Percentiles rank a stretch among this genome's conserved stretches.
Evolutionary conservation across 352 stramenopile species (phyloP).

Genomic region (Phytophthora megakarya): DNA sequence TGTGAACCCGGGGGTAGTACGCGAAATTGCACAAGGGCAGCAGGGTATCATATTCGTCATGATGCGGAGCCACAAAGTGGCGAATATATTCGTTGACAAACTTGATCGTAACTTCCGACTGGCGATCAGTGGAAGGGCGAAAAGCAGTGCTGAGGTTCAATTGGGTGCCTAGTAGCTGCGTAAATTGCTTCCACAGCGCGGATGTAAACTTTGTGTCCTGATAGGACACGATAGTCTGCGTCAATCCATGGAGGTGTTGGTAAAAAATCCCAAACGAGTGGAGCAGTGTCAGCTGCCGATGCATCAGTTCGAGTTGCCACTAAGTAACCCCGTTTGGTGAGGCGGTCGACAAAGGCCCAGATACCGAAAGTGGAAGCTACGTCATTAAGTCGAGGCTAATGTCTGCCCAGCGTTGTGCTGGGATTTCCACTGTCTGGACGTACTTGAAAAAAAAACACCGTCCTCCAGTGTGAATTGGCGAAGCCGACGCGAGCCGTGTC

Average conservation of each 20-base stretch:
- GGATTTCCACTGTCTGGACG: too few species aligned
- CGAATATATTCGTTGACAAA: not conserved
- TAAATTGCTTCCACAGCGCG: too few species aligned
- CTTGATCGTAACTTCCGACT: not conserved
- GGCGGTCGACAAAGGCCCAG: constrained; percentile 6
- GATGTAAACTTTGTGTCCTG: not conserved
- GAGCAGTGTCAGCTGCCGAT: not conserved
- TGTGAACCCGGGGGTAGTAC: not conserved
- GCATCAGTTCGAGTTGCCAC: not conserved
- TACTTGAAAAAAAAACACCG: too few species aligned
- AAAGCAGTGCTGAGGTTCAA: not conserved
- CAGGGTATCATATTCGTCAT: not conserved
- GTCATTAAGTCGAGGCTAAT: constrained; percentile 12
- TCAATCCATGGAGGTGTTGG: not conserved
- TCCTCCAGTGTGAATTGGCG: too few species aligned
- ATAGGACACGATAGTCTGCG: not conserved
- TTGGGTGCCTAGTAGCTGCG: too few species aligned
- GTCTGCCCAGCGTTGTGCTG: too few species aligned
- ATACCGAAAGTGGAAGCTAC: not conserved
- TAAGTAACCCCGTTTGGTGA: constrained; percentile 21
- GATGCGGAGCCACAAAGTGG: not conserved
- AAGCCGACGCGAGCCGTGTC: too few species aligned
- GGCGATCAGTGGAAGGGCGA: not conserved
- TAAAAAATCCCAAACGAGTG: not conserved
- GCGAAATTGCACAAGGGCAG: not conserved